Percentiles rank a stretch among this genome's conserved stretches.
phyloP scores from a whole-genome alignment of 345 rosid species.

The Salix udensis region DNA sequence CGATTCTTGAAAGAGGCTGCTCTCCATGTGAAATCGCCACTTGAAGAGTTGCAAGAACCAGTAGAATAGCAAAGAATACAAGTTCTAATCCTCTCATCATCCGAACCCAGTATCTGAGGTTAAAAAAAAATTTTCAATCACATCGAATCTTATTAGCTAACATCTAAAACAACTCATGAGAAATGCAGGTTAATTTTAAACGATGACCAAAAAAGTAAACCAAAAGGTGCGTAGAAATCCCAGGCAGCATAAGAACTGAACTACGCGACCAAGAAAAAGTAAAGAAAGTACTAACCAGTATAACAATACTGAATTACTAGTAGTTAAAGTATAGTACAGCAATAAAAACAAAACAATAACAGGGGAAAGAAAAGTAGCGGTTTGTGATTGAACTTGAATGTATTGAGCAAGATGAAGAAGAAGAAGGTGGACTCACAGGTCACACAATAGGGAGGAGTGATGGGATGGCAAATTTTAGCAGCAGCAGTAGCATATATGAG shows the following conservation, averaged over 20 bases:
- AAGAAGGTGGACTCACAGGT: neutral
- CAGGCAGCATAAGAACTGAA: neutral
- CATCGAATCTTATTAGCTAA: neutral
- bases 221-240: no score
- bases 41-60: conserved; percentile 43
- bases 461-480: neutral
- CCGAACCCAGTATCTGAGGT: conserved; percentile 21
- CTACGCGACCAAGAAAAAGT: neutral
- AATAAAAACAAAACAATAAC: neutral
- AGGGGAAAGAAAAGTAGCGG: neutral
- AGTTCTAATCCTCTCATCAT: conserved; percentile 24
- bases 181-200: neutral
- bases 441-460: neutral
- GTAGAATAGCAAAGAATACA: conserved; percentile 21
- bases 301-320: neutral
- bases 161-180: neutral
- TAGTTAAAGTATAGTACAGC: neutral
- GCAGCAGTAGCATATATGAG: neutral
- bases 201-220: neutral
- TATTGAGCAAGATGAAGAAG: neutral
- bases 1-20: conserved; percentile 56
- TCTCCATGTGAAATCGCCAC: conserved; percentile 43
- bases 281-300: neutral
- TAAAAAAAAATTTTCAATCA: neutral
- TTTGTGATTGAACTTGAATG: neutral